A percentile compares a stretch with the other conserved stretches of the same genome.
These are phyloP conservation scores for Penicillium ucsense DNA, from an alignment of 495 filamentous ascomycete genomes.

Conservation along the genomic window DNA sequence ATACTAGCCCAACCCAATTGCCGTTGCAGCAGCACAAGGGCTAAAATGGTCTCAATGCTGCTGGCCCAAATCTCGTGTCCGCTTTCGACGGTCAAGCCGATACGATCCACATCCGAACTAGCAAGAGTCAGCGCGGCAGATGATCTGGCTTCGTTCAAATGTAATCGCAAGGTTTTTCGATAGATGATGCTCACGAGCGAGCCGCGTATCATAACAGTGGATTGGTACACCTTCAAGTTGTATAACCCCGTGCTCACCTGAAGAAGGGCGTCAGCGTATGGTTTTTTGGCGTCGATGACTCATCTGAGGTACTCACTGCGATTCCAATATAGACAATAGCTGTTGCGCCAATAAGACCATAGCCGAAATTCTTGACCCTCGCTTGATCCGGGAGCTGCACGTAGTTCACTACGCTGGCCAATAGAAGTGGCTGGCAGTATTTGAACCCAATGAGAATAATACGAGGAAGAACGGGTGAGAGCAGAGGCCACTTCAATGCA, in stretches of 20 bases:
- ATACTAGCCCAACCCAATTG: constrained; percentile 37
- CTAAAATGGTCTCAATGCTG: constrained; percentile 43
- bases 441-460: background rate
- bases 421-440: background rate
- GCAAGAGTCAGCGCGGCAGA: constrained; percentile 18
- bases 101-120: constrained; percentile 11
- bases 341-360: constrained; percentile 49
- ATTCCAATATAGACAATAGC: constrained; percentile 45
- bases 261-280: background rate
- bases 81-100: background rate
- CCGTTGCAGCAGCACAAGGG: constrained; percentile 40
- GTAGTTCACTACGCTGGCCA: background rate
- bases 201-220: background rate
- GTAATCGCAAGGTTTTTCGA: background rate
- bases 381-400: background rate
- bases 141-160: background rate
- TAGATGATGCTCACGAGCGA: constrained; percentile 12
- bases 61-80: constrained; percentile 45
- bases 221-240: background rate
- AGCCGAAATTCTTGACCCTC: constrained; percentile 28
- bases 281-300: background rate
- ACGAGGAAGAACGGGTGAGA: background rate
- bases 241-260: too few species aligned
- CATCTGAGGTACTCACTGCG: constrained; percentile 22
- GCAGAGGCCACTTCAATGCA: background rate